Base-by-base conservation (phyloP, 192 early-diverging fungal genomes). In the Coemansia sp. region DNA sequence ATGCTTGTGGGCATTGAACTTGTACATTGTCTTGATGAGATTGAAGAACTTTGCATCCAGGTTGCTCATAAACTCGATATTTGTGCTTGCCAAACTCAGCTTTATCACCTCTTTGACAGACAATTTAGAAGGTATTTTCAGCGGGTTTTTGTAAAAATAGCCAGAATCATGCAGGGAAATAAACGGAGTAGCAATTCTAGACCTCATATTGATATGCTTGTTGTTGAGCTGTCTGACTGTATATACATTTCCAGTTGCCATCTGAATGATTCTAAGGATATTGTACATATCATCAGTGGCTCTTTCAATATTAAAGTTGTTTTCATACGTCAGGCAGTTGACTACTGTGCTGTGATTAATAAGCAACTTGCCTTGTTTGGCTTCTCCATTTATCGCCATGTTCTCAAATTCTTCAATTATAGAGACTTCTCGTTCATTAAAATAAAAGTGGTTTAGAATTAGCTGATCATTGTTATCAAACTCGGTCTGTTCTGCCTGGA, bases 141-240 rank as follows among this genome's bases (percentile, higher is more conserved):
- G 32, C 8, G 55, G 55, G 9, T 57, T 57, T 34, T 57, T 28
- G 55, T 57, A 34, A 33, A 57, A 57, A 34, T 57, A 34, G 28
- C 55, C 55, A 8, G 28, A 57, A 15, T 57, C 32, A 8, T 57
- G 55, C 33, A 57, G 3, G 6, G 55, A 32, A 1, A 57, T 57
- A 34, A 57, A 57, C 7, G 55, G 55, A 5, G 6, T 34, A 15
- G 55, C 12, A 34, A 57, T 28, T 11, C 55, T 5, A 3, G 55
- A 57, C 4, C 55, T 28, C 55, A 34, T 57, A 34, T 57, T 57
- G 33, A 57, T 57, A 34, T 57, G 55, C n/a, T 57, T 57, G 32
- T 57, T 57, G 33, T 57, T 57, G 4, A 57, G 32, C 55, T 57
- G 55, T 28, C 55, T 28, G 9, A 57, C 34, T 2, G 55, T 57